A percentile compares a stretch with the other conserved stretches of the same genome.
These are phyloP conservation scores for Yamadazyma kitorensis DNA, from an alignment of 805 yeast species.

Conservation along the genomic window DNA sequence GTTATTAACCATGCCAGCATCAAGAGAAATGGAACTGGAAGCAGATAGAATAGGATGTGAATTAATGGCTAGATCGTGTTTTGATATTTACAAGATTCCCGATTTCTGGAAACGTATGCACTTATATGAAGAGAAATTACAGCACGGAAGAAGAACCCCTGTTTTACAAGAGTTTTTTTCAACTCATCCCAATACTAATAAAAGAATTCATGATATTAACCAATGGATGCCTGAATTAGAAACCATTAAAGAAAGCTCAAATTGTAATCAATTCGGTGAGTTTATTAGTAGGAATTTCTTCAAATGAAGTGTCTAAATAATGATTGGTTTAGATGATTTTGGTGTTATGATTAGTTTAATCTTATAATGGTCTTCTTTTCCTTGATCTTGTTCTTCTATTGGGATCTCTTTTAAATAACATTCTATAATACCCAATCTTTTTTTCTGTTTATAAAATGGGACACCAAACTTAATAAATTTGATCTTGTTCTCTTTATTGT, in stretches of 20 bases:
- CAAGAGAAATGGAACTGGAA: slow-evolving; percentile 92
- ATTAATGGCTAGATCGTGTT: slow-evolving; percentile 90
- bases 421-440: slow-evolving; percentile 31
- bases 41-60: slow-evolving; percentile 94
- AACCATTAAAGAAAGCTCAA: slow-evolving; percentile 30
- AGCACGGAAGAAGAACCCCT: slow-evolving; percentile 27
- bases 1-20: slow-evolving; percentile 72
- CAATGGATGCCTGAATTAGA: slow-evolving; percentile 66
- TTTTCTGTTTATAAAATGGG: slow-evolving; percentile 25
- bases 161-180: slow-evolving; percentile 61
- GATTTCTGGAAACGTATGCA: slow-evolving; percentile 83
- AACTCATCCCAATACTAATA: slow-evolving; percentile 86
- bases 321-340: slow-evolving; percentile 1
- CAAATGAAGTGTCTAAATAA: neutral
- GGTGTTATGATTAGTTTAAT: slow-evolving; percentile 11
- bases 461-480: slow-evolving; percentile 34
- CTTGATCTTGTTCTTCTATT: slow-evolving; percentile 4
- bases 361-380: slow-evolving; percentile 14
- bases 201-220: slow-evolving; percentile 65
- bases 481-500: slow-evolving; percentile 6
- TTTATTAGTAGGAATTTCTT: slow-evolving; percentile 2
- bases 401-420: slow-evolving; percentile 27
- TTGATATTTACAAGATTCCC: slow-evolving; percentile 70
- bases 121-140: slow-evolving; percentile 35
- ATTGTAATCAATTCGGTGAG: slow-evolving; percentile 11